phyloP scores from a whole-genome alignment of 768 basidiomycete species.

The Mycena sanguinolenta region DNA sequence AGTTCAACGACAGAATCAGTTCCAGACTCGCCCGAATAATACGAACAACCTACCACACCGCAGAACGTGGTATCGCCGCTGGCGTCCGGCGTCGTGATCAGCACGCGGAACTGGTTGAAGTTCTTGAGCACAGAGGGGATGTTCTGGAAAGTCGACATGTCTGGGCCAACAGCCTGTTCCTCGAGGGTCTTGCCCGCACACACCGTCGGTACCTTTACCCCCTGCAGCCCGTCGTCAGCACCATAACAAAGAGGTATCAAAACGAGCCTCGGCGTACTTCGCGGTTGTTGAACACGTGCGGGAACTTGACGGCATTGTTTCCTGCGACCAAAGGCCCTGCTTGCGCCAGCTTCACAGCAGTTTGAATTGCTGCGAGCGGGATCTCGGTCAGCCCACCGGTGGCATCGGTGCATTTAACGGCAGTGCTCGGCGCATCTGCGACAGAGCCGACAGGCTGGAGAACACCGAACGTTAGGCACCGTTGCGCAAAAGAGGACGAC shows the following conservation, averaged over 20 bases:
- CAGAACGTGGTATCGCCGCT: slow-evolving; percentile 34
- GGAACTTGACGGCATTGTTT: slow-evolving; percentile 32
- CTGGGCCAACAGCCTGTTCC: slow-evolving; percentile 30
- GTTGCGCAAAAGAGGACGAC: background rate
- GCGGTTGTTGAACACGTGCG: slow-evolving; percentile 29
- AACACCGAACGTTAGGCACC: background rate
- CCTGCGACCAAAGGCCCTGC: slow-evolving; percentile 21
- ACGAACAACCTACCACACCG: slow-evolving; percentile 23
- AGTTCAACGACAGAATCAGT: background rate
- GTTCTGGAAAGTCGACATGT: slow-evolving; percentile 34
- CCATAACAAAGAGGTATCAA: background rate
- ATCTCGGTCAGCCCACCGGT: slow-evolving; percentile 17
- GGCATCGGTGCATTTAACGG: slow-evolving; percentile 21
- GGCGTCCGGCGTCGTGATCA: slow-evolving; percentile 36
- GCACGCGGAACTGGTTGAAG: slow-evolving; percentile 38
- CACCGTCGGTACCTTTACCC: slow-evolving; percentile 17
- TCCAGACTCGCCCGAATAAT: background rate
- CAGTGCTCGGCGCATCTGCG: slow-evolving; percentile 19
- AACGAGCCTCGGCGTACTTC: background rate
- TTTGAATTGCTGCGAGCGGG: slow-evolving; percentile 21
- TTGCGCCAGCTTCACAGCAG: slow-evolving; percentile 29
- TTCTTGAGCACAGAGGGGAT: slow-evolving; percentile 25
- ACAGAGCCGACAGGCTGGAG: slow-evolving; percentile 18
- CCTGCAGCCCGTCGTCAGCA: slow-evolving; percentile 9
- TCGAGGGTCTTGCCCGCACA: slow-evolving; percentile 33